Conservation (phyloP, 2,329 filamentous ascomycete species). For the Ceratocystis albifundus region DNA sequence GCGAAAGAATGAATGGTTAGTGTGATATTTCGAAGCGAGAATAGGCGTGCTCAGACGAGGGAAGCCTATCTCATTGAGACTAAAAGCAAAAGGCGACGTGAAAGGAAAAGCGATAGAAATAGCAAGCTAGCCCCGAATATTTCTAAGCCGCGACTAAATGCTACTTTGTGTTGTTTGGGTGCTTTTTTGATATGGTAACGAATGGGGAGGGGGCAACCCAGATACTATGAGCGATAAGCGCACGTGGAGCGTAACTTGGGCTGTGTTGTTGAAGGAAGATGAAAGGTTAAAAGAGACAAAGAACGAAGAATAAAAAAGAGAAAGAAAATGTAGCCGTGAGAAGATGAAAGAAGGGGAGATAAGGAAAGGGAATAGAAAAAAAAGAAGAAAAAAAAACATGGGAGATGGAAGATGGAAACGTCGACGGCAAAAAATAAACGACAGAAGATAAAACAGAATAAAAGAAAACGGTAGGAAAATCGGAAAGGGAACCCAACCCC, state of each 20-base stretch:
- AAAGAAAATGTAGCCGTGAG: neutral
- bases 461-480: neutral
- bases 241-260: neutral
- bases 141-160: neutral
- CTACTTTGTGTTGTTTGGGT: neutral
- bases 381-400: neutral
- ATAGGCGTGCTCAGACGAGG: conserved; percentile 27
- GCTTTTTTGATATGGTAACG: neutral
- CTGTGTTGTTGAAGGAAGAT: neutral
- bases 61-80: neutral
- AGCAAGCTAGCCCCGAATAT: neutral
- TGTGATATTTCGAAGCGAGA: conserved; percentile 31
- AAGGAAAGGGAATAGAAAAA: neutral
- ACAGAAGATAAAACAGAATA: neutral
- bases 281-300: neutral
- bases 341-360: neutral
- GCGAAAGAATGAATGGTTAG: conserved; percentile 38
- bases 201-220: conserved; percentile 7
- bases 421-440: conserved; percentile 15
- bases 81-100: neutral
- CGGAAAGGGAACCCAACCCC: neutral
- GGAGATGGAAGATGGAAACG: neutral
- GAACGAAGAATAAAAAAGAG: neutral
- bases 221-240: conserved; percentile 1
- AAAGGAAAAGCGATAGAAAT: neutral